phyloP scores from a whole-genome alignment of 2,329 filamentous ascomycete genomes.

The Beauveria australis region DNA sequence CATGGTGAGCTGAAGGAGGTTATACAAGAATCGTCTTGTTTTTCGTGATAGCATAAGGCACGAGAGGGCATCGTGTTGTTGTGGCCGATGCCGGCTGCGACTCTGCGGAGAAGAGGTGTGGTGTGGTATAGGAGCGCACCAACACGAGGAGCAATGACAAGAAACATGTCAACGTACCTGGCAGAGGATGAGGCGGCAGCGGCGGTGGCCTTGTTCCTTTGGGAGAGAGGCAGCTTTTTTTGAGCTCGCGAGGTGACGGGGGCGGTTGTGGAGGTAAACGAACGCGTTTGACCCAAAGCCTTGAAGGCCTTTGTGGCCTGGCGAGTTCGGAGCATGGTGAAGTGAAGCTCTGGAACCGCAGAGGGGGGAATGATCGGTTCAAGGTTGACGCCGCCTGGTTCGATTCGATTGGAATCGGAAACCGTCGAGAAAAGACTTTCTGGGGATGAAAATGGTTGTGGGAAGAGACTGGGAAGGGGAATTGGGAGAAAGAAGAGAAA shows the following conservation, averaged over 20 bases:
- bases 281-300: slow-evolving; percentile 32
- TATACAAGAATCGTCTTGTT: neutral
- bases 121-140: neutral
- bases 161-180: slow-evolving; percentile 38
- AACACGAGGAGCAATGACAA: neutral
- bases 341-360: slow-evolving; percentile 1
- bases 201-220: slow-evolving; percentile 42
- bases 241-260: slow-evolving; percentile 26
- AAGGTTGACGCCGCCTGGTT: neutral
- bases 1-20: neutral
- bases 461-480: slow-evolving; percentile 11
- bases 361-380: neutral
- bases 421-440: neutral
- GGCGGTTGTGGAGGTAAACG: slow-evolving; percentile 32
- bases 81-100: slow-evolving; percentile 12
- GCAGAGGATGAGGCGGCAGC: slow-evolving; percentile 30
- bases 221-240: slow-evolving; percentile 32
- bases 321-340: slow-evolving; percentile 42
- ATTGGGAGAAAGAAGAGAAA: neutral
- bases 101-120: neutral
- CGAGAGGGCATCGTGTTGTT: neutral
- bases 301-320: slow-evolving; percentile 39
- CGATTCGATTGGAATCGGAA: neutral
- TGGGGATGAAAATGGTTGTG: slow-evolving; percentile 7
- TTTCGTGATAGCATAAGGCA: too few species aligned